Evolutionary conservation across 75 land plant genomes (phyloP), one percentile per base, ranked within the genome.

Genomic region (Cunninghamia lanceolata): DNA sequence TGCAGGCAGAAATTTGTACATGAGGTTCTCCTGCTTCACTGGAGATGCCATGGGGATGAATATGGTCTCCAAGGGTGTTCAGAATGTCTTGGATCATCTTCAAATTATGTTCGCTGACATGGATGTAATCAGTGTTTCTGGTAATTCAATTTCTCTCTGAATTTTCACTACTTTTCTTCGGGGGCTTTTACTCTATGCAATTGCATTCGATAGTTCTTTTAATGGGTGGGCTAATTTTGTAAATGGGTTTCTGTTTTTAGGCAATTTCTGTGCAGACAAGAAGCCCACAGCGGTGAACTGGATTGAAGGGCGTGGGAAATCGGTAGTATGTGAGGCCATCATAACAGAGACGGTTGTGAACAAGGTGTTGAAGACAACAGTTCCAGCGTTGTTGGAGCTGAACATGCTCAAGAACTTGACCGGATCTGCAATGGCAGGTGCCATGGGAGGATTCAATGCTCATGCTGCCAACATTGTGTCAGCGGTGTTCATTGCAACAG

Each of bases 31-130:
- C 34, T 94, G 94, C 88, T 90, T 88, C 87, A 97, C 99, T n/a
- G 97, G 97, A 83, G 92, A 96, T 89, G 97, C 98, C 14, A 96
- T 96, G 98, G 97, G 98, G 17, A 96, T 96, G 98, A 96, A 96
- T 87, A 95, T 96, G 98, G 92, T 95, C 0, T 95, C 98, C 16
- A 96, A 96, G 84, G 98, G 96, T 14, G 98, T 96, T 28, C 98
- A 96, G 71, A 95, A 96, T 70, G 98, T 77, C 14, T 71, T 96
- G 59, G 95, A 96, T 70, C 93, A 91, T 88, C 92, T 95, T n/a
- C 91, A 91, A 54, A 81, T 53, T 85, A 90, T 89, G 50, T 96
- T 94, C 81, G 94, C 93, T 11, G 97, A 96, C 87, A 96, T 96
- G 97, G 94, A 94, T 47, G 89, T 92, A 14, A 93, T 96, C 47